Evolutionary conservation across 78 protist species (phyloP).

Genomic region (Dictyostelium discoideum): dicty_2.7 NC_007090.3:16001-16500

Average conservation of each 20-base stretch:
- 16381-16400: slow-evolving; percentile 94
- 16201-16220: slow-evolving; percentile 81
- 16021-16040: slow-evolving; percentile 14
- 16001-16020: neutral
- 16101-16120: slow-evolving; percentile 85
- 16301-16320: slow-evolving; percentile 57
- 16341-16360: slow-evolving; percentile 24
- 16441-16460: slow-evolving; percentile 86
- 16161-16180: slow-evolving; percentile 98
- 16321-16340: slow-evolving; percentile 81
- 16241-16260: slow-evolving; percentile 90
- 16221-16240: slow-evolving; percentile 20
- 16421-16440: slow-evolving; percentile 83
- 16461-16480: slow-evolving; percentile 85
- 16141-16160: slow-evolving; percentile 91
- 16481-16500: slow-evolving; percentile 90
- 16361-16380: slow-evolving; percentile 73
- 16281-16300: slow-evolving; percentile 77
- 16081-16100: slow-evolving; percentile 69
- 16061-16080: slow-evolving; percentile 97
- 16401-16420: slow-evolving; percentile 91
- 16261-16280: slow-evolving; percentile 97
- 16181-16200: slow-evolving; percentile 81
- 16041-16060: slow-evolving; percentile 96
- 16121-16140: slow-evolving; percentile 22